phyloP scores from a whole-genome alignment of 495 filamentous ascomycete genomes.

The Talaromyces ruber region DNA sequence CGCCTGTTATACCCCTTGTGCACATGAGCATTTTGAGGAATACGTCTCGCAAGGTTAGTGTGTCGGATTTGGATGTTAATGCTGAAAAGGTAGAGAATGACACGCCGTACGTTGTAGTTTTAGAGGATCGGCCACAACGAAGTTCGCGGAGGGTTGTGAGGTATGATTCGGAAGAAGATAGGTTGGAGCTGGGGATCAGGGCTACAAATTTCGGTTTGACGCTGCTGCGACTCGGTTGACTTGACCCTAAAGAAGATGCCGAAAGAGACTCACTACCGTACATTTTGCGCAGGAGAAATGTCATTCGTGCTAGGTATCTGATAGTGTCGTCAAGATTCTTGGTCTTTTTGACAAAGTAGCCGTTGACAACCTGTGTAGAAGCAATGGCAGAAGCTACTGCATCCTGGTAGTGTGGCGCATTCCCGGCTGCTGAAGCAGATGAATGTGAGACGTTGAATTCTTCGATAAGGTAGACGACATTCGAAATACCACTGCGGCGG shows the following conservation, averaged over 20 bases:
- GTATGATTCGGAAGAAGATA: conserved; percentile 61
- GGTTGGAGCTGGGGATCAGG: conserved; percentile 56
- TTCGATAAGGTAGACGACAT: conserved; percentile 77
- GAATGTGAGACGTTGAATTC: conserved; percentile 50
- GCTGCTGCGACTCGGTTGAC: conserved; percentile 15
- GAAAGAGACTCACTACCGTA: conserved; percentile 37
- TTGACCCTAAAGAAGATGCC: not conserved
- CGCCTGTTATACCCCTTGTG: conserved; percentile 64
- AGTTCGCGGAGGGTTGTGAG: conserved; percentile 56
- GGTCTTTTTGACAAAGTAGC: conserved; percentile 75
- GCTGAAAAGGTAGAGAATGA: conserved; percentile 65
- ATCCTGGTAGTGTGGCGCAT: conserved; percentile 43
- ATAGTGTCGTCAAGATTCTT: conserved; percentile 73
- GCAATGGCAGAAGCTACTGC: conserved; percentile 66
- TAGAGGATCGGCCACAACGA: conserved; percentile 31
- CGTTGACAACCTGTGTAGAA: conserved; percentile 74
- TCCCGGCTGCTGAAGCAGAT: conserved; percentile 22
- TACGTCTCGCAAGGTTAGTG: conserved; percentile 63
- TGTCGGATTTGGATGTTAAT: conserved; percentile 65
- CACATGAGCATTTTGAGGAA: conserved; percentile 88
- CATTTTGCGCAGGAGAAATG: conserved; percentile 52
- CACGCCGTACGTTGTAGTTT: conserved; percentile 47
- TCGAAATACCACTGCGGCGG: conserved; percentile 58
- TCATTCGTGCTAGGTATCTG: conserved; percentile 69
- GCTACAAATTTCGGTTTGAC: conserved; percentile 17